Evolutionary conservation across 129 eudicot species (phyloP).

Genomic region (Scalesia atractyloides): DNA sequence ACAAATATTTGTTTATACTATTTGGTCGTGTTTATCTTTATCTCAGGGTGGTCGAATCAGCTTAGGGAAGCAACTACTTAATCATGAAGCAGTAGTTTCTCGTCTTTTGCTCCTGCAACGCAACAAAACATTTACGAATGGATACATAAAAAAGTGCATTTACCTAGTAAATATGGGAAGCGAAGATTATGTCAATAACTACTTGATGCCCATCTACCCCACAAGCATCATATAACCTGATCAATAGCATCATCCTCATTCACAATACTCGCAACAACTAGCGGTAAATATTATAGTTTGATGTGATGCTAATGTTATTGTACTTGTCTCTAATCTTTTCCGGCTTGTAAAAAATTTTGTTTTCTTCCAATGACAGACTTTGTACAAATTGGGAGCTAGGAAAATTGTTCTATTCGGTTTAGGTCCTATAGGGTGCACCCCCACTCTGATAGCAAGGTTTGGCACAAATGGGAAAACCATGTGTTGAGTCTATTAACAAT

Average conservation of each 20-base stretch:
- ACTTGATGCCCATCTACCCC: constrained; percentile 35
- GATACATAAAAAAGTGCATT: constrained; percentile 32
- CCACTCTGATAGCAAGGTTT: constrained; percentile 18
- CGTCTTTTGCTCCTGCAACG: constrained; percentile 1
- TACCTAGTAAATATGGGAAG: constrained; percentile 42
- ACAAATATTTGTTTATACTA: too few species aligned
- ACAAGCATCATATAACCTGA: constrained; percentile 15
- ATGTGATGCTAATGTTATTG: too few species aligned
- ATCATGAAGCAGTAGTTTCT: constrained; percentile 24
- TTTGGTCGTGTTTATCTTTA: too few species aligned
- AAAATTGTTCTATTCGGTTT: constrained; percentile 45
- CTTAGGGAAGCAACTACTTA: constrained; percentile 28
- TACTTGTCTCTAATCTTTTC: too few species aligned
- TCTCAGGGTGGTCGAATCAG: constrained; percentile 35
- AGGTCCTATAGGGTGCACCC: constrained; percentile 45
- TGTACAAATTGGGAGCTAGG: constrained; percentile 49
- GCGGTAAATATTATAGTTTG: too few species aligned
- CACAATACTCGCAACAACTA: constrained; percentile 32
- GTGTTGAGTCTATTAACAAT: constrained; percentile 28
- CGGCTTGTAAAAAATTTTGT: too few species aligned
- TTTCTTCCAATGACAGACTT: constrained; percentile 20
- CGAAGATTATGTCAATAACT: constrained; percentile 50
- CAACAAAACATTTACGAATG: constrained; percentile 13
- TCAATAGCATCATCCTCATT: constrained; percentile 31
- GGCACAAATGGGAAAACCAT: constrained; percentile 22